Conservation (phyloP, 2,329 filamentous ascomycete genomes). For the Fusarium pseudoanthophilum region DNA sequence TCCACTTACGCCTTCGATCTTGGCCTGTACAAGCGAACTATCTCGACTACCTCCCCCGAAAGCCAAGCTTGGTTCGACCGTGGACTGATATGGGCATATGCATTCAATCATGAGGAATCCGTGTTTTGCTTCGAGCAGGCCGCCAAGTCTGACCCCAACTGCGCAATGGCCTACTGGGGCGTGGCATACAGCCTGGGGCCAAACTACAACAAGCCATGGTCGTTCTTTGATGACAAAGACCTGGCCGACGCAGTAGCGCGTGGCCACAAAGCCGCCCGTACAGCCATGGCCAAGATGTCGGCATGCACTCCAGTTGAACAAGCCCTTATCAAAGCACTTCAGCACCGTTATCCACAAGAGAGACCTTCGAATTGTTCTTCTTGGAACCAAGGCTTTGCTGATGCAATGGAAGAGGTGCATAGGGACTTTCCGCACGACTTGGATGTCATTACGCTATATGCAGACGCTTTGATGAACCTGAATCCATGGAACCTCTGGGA, state of each 20-base stretch:
- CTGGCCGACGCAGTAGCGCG: slow-evolving; percentile 13
- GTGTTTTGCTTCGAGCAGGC: slow-evolving; percentile 71
- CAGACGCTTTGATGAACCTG: slow-evolving; percentile 60
- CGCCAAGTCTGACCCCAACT: slow-evolving; percentile 63
- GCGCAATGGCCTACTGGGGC: slow-evolving; percentile 75
- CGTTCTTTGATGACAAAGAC: slow-evolving; percentile 72
- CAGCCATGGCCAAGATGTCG: not conserved
- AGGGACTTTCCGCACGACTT: slow-evolving; percentile 53
- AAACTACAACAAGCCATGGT: slow-evolving; percentile 83
- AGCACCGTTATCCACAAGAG: slow-evolving; percentile 64
- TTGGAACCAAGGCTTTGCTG: slow-evolving; percentile 50
- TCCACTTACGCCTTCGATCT: slow-evolving; percentile 3
- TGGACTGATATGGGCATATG: slow-evolving; percentile 78
- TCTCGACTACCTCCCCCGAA: slow-evolving; percentile 11
- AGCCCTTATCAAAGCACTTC: slow-evolving; percentile 71
- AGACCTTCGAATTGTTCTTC: not conserved
- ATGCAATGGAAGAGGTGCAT: slow-evolving; percentile 54
- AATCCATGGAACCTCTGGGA: slow-evolving; percentile 33
- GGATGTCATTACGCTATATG: slow-evolving; percentile 52
- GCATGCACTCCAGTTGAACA: slow-evolving; percentile 55
- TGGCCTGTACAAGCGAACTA: slow-evolving; percentile 11
- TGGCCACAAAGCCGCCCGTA: slow-evolving; percentile 44
- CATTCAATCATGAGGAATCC: slow-evolving; percentile 81
- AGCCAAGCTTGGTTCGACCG: slow-evolving; percentile 75
- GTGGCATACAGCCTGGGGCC: slow-evolving; percentile 77